These are phyloP conservation scores for Ophiostoma perfectum DNA, from an alignment of 2,329 filamentous ascomycete genomes.

Conservation along the genomic window DNA sequence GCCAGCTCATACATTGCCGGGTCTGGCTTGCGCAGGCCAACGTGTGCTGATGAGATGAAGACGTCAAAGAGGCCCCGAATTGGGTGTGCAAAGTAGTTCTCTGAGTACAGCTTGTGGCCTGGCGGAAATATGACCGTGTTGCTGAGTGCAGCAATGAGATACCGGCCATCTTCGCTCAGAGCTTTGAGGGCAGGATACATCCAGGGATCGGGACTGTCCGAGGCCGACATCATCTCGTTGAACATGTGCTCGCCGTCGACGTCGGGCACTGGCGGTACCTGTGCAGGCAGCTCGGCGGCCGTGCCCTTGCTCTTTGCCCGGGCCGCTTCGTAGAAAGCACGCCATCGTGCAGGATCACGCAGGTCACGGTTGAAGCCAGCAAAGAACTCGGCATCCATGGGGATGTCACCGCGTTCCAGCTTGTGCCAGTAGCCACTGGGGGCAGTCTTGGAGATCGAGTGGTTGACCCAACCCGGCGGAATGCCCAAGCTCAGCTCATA, in stretches of 20 bases:
- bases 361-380: slow-evolving; percentile 69
- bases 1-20: slow-evolving; percentile 73
- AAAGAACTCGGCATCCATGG: slow-evolving; percentile 71
- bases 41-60: slow-evolving; percentile 80
- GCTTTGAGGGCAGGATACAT: slow-evolving; percentile 77
- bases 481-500: slow-evolving; percentile 75
- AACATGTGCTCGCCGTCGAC: slow-evolving; percentile 78
- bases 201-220: slow-evolving; percentile 69
- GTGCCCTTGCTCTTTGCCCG: slow-evolving; percentile 24
- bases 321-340: slow-evolving; percentile 50
- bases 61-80: slow-evolving; percentile 71
- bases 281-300: slow-evolving; percentile 31
- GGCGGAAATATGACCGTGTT: slow-evolving; percentile 86
- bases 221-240: slow-evolving; percentile 80
- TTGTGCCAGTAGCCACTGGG: slow-evolving; percentile 82
- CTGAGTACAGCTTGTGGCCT: slow-evolving; percentile 60
- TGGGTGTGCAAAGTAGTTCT: slow-evolving; percentile 49
- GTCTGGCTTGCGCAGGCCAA: slow-evolving; percentile 84
- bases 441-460: slow-evolving; percentile 72
- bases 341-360: slow-evolving; percentile 61
- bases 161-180: slow-evolving; percentile 58
- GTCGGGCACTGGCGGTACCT: slow-evolving; percentile 58
- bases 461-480: slow-evolving; percentile 85
- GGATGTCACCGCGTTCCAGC: slow-evolving; percentile 77
- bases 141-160: slow-evolving; percentile 74